Evolutionary conservation across 2,329 filamentous ascomycete species (phyloP).

Genomic region (Didymosphaeria variabile): DNA sequence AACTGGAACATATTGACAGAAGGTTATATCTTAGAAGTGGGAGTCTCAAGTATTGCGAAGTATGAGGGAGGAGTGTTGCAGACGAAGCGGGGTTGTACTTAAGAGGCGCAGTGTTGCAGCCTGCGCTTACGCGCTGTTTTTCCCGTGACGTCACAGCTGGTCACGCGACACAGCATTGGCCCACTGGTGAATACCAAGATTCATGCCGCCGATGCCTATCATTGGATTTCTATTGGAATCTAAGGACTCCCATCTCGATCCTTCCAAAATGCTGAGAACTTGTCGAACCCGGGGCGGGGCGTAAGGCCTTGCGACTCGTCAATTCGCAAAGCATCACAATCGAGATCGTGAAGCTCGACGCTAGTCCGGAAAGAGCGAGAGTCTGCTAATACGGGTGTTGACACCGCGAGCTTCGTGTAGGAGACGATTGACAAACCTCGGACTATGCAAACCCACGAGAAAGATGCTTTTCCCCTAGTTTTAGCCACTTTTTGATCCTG

Average conservation of each 20-base stretch:
- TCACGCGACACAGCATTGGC: background rate
- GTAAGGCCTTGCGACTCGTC: constrained; percentile 2
- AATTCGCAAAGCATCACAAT: too few species aligned
- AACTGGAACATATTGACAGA: constrained; percentile 47
- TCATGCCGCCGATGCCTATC: background rate
- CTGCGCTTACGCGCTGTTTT: constrained; percentile 8
- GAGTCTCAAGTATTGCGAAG: background rate
- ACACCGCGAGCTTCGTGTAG: background rate
- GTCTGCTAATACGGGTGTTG: background rate
- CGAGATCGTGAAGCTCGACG: background rate
- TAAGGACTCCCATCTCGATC: background rate
- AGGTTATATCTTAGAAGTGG: background rate
- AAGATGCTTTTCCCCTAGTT: too few species aligned
- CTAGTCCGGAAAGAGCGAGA: background rate
- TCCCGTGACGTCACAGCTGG: constrained; percentile 6
- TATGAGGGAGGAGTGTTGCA: background rate
- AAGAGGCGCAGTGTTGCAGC: constrained; percentile 5
- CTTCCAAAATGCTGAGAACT: too few species aligned
- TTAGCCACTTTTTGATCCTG: background rate
- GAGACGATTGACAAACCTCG: background rate
- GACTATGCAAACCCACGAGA: too few species aligned
- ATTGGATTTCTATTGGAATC: too few species aligned
- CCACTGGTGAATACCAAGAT: background rate
- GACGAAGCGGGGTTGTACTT: constrained; percentile 8
- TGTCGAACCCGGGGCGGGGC: background rate